Base-by-base conservation (phyloP, 2,329 filamentous ascomycete genomes). In the Clarireedia paspali region DNA sequence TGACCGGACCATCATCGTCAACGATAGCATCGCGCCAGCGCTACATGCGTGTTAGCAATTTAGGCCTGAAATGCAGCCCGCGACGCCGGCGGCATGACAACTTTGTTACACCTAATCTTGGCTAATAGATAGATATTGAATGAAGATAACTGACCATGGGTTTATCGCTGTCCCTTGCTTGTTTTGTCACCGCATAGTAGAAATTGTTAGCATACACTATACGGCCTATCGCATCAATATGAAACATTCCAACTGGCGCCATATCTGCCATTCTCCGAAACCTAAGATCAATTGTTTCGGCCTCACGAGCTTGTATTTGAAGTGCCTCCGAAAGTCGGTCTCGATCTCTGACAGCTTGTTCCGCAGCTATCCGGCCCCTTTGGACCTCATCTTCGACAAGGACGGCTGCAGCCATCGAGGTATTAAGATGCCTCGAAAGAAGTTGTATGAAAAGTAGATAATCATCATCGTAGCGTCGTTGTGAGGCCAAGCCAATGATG, bases 301-400 rank as follows among this genome's bases (percentile, higher is more conserved):
- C 71, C 60, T 79, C 75, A 56, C 74, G 73, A 10, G 74, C 78
- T 63, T 76, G 74, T 30, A 79, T 77, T 15, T 81, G 83, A 26
- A 89, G 73, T 63, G 87, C 81, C 62, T 85, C 78, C 15, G 83
- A 82, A 7, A 89, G 75, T 6, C 90, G 85, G 62, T 89, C 86
- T 1, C 86, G 83, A 69, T 94, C 88, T 59, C 88, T 73, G 2
- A 87, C 87, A 9, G 89, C 89, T 39, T 90, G 75, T 56, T 82
- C 82, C 20, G 88, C 88, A 1, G 88, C 88, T 63, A 77, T 79
- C 68, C 89, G 84, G 1, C 87, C 86, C 58, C 88, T 79, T 58
- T 80, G 81, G 60, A 92, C 91, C 67, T 94, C 89, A 62, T 92
- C 88, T 67, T 92, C 88, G 56, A 91, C 91, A 2, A 94, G 71